phyloP scores from a whole-genome alignment of 2,329 filamentous ascomycete species.

The Ceratocystis alfenasii region DNA sequence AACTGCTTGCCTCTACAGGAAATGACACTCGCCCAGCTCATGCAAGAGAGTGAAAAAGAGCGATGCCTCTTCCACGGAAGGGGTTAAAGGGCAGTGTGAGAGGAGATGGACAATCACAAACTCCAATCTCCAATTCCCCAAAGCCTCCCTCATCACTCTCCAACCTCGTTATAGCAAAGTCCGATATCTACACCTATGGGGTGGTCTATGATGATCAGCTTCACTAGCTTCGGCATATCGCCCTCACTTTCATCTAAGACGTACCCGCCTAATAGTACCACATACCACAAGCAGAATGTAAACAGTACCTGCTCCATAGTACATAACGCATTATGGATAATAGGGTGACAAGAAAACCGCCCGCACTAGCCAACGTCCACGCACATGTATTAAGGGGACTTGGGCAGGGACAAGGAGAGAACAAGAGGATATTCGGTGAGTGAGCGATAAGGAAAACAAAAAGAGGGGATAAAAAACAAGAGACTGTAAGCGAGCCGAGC shows the following conservation, averaged over 20 bases:
- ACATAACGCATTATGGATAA: background rate
- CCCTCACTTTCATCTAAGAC: background rate
- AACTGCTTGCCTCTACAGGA: background rate
- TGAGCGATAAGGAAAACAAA: background rate
- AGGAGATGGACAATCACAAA: too few relatives aligned
- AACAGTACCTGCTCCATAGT: too few relatives aligned
- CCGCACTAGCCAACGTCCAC: background rate
- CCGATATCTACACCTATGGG: too few relatives aligned
- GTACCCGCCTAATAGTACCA: too few relatives aligned
- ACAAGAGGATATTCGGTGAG: background rate
- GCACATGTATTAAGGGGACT: background rate
- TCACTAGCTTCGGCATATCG: conserved; percentile 3
- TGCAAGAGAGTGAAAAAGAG: too few relatives aligned
- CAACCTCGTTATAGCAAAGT: too few relatives aligned
- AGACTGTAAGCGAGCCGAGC: background rate
- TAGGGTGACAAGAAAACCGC: background rate
- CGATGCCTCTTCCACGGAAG: background rate
- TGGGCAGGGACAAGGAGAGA: background rate
- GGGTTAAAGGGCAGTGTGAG: too few relatives aligned
- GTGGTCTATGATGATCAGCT: background rate
- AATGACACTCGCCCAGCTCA: background rate
- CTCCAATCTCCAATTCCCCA: too few relatives aligned
- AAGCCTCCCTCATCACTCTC: too few relatives aligned
- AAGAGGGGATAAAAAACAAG: background rate
- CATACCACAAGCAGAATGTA: too few relatives aligned